A percentile compares a stretch with the other conserved stretches of the same genome.
These are phyloP conservation scores for Penicillium janthinellum DNA, from an alignment of 2,329 filamentous ascomycete species.

Conservation along the genomic window DNA sequence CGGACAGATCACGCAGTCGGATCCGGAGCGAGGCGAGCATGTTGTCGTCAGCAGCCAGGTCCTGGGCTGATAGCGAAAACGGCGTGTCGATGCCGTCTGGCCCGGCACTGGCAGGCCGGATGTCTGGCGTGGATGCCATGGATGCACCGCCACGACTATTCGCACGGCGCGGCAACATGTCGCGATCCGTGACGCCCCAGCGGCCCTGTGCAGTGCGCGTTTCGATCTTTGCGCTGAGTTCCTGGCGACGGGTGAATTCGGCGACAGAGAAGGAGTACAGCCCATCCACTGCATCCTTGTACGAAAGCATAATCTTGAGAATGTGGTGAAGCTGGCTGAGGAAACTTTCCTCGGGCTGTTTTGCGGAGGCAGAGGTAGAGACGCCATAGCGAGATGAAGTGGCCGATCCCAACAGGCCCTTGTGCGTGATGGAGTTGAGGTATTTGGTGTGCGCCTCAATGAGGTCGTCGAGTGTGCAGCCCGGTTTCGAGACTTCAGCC, in stretches of 20 bases:
- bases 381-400: conserved; percentile 30
- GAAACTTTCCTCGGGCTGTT: conserved; percentile 71
- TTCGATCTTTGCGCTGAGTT: conserved; percentile 73
- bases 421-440: conserved; percentile 91
- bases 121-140: conserved; percentile 31
- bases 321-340: conserved; percentile 90
- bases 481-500: conserved; percentile 76
- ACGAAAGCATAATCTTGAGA: conserved; percentile 88
- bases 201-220: conserved; percentile 64
- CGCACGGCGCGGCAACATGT: conserved; percentile 41
- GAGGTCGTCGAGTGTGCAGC: conserved; percentile 90
- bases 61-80: conserved; percentile 39
- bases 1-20: conserved; percentile 70
- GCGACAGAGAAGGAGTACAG: conserved; percentile 94
- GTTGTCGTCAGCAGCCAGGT: conserved; percentile 53
- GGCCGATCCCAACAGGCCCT: conserved; percentile 80
- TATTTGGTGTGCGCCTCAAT: conserved; percentile 90
- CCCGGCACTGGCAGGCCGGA: conserved; percentile 22
- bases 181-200: conserved; percentile 64
- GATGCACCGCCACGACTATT: conserved; percentile 32
- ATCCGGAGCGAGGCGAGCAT: conserved; percentile 75
- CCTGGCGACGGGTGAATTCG: conserved; percentile 90
- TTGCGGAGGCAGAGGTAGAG: conserved; percentile 32
- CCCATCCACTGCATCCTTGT: conserved; percentile 90
- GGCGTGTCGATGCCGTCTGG: conserved; percentile 40